Base-by-base conservation (phyloP, 768 basidiomycete genomes). In the Wakefieldia striispora region DNA sequence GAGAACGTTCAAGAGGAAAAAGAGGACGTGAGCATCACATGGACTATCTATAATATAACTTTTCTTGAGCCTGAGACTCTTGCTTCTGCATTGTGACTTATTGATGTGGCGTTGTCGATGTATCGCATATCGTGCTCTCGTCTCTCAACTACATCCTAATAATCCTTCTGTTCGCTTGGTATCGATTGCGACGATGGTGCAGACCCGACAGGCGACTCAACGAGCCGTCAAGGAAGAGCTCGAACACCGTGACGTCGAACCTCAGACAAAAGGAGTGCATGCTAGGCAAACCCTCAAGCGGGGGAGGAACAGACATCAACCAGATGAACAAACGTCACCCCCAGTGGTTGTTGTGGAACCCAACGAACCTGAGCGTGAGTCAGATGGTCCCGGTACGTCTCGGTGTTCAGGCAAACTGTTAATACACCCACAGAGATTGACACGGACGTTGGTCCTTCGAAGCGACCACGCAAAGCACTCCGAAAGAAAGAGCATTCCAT, bases 1-100 rank as follows among this genome's bases (percentile, higher is more conserved):
- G 72, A 69, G 69, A 31, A 55, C 62, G 17, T 42, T 70, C 50
- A 60, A 39, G 38, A 58, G 57, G 40, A 59, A 57, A 47, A 52
- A 43, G 46, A 44, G 40, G 29, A 31, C 11, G 11, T 59, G 33
- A 60, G 16, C 13, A 37, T 27, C 17, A 14, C 4, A 21, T 12
- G 12, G 21, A 38, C 24, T 8, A 33, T 1, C 10, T 12, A 6
- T 33, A 16, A 14, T 33, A 12, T 29, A 29, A 29, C 29, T 6
- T 13, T 23, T 6, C 13, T 29, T 13, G 29, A 13, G 10, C 13
- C 29, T 9, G 29, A 26, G 26, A 26, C 8, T 26, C 6, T 26
- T 26, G 1, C 8, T 9, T 26, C 8, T n/a, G n/a, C n/a, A n/a
- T n/a, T n/a, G n/a, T n/a, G 6, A 23, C 3, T 9, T 27, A 4